These are phyloP conservation scores for Neurospora intermedia DNA, from an alignment of 495 filamentous ascomycete genomes.

Conservation along the genomic window DNA sequence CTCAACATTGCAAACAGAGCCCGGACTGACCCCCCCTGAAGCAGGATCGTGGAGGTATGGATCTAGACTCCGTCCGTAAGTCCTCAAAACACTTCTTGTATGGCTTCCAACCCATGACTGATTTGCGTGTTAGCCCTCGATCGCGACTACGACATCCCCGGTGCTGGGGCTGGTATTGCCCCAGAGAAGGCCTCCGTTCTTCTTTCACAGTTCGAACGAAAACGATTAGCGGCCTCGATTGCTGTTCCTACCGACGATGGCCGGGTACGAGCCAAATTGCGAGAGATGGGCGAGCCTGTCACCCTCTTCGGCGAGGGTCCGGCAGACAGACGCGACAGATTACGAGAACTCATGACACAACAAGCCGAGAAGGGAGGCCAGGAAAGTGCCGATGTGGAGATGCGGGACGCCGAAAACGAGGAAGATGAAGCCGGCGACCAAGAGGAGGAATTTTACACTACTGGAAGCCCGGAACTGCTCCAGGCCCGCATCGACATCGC, in stretches of 20 bases:
- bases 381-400: conserved; percentile 46
- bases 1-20: conserved; percentile 22
- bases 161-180: conserved; percentile 61
- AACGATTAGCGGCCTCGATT: conserved; percentile 77
- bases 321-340: conserved; percentile 71
- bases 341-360: conserved; percentile 69
- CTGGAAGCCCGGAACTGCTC: conserved; percentile 62
- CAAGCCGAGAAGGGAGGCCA: conserved; percentile 51
- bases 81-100: conserved; percentile 2
- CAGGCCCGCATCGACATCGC: conserved; percentile 74
- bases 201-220: conserved; percentile 79
- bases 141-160: conserved; percentile 73
- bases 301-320: conserved; percentile 93
- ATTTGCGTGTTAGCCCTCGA: conserved; percentile 52
- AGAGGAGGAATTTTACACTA: conserved; percentile 94
- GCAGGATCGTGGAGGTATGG: conserved; percentile 58
- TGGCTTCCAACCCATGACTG: not conserved
- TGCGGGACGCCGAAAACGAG: conserved; percentile 57
- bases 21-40: conserved; percentile 19
- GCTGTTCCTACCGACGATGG: conserved; percentile 94
- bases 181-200: conserved; percentile 83
- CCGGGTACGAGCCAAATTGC: conserved; percentile 66
- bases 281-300: conserved; percentile 81
- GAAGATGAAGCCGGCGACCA: conserved; percentile 57
- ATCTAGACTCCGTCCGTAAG: conserved; percentile 72